phyloP scores from a whole-genome alignment of 192 early-diverging fungal genomes.

The Lobosporangium transversale region DNA sequence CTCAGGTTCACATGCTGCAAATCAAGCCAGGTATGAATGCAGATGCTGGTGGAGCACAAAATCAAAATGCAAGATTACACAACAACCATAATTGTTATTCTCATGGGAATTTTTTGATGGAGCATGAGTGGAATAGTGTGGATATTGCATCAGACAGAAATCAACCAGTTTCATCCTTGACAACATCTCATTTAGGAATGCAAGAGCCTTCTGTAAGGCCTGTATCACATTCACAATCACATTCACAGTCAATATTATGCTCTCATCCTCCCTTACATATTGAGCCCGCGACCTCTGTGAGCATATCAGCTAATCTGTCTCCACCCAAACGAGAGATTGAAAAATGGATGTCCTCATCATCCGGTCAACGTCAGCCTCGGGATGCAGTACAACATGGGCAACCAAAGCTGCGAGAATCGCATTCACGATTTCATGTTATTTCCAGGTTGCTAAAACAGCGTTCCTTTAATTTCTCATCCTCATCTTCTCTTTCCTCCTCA shows the following conservation, averaged over 20 bases:
- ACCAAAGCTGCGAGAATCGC: conserved; percentile 5
- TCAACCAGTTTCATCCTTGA: conserved; percentile 38
- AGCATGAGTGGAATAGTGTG: conserved; percentile 21
- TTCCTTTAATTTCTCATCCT: conserved; percentile 44
- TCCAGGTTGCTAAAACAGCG: conserved; percentile 40
- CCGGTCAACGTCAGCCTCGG: not conserved
- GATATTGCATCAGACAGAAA: conserved; percentile 18
- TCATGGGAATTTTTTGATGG: not conserved
- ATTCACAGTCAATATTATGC: too few relatives aligned
- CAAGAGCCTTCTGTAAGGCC: not conserved
- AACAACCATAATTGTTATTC: not conserved
- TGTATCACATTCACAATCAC: not conserved
- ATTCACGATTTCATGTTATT: conserved; percentile 22
- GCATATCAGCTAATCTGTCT: too few relatives aligned
- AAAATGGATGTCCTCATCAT: conserved; percentile 31
- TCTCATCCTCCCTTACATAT: too few relatives aligned
- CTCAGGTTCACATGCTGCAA: conserved; percentile 4
- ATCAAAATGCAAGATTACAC: not conserved
- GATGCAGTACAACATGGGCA: not conserved
- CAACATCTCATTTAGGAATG: conserved; percentile 13
- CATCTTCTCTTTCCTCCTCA: not conserved
- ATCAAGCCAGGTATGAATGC: conserved; percentile 14
- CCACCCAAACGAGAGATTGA: conserved; percentile 14
- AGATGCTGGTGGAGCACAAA: not conserved
- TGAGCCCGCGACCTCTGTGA: too few relatives aligned